Evolutionary conservation across 2,329 filamentous ascomycete species (phyloP).

Genomic region (Ophiocordyceps unilateralis): DNA sequence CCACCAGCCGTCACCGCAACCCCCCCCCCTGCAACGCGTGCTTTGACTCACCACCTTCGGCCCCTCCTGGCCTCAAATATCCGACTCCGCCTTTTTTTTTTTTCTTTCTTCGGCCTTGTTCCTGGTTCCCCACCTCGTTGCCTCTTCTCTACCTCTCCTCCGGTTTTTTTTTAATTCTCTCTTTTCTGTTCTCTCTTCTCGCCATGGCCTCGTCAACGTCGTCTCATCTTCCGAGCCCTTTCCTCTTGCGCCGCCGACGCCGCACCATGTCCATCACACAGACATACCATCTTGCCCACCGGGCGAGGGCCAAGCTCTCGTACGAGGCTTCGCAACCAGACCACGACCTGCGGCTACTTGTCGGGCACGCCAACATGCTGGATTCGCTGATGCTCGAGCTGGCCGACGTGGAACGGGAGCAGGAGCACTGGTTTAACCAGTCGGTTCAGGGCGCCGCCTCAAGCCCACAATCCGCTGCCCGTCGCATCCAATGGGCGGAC

Average conservation of each 20-base stretch:
- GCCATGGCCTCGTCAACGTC: constrained; percentile 6
- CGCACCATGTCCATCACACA: constrained; percentile 90
- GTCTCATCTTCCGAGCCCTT: background rate
- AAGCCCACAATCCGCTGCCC: constrained; percentile 29
- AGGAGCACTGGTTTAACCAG: constrained; percentile 96
- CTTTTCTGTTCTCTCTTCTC: constrained; percentile 11
- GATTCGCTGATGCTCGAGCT: constrained; percentile 87
- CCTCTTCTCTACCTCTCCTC: constrained; percentile 3
- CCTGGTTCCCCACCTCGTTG: constrained; percentile 2
- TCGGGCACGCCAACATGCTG: constrained; percentile 96
- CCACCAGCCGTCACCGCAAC: too few species aligned
- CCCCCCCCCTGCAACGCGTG: background rate
- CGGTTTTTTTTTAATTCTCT: background rate
- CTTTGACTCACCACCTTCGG: background rate
- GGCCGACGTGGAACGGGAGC: constrained; percentile 83
- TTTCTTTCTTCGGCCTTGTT: background rate
- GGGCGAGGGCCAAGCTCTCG: constrained; percentile 90
- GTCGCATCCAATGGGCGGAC: constrained; percentile 80
- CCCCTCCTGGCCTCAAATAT: background rate
- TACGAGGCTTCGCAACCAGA: constrained; percentile 77
- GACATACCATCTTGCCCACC: constrained; percentile 96
- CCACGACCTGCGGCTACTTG: constrained; percentile 86
- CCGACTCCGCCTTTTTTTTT: constrained; percentile 4
- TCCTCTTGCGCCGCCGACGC: constrained; percentile 14
- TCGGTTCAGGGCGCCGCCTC: constrained; percentile 61